Percentiles rank a stretch among this genome's conserved stretches.
phyloP scores from a whole-genome alignment of 805 yeast species.

The Pichia manshurica region DNA sequence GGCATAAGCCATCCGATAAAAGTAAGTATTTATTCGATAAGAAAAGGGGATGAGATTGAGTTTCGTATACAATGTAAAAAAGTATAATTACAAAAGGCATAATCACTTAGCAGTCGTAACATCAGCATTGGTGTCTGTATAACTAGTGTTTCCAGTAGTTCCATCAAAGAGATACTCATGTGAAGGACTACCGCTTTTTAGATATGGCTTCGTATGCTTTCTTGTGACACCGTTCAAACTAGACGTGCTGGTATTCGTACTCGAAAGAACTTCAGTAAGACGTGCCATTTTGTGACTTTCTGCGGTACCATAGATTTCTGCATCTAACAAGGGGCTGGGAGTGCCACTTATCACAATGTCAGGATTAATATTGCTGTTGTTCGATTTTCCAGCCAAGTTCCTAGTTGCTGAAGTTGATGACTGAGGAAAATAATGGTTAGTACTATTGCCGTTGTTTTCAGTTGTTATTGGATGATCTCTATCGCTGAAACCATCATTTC shows the following conservation, averaged over 20 bases:
- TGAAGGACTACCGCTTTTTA: slow-evolving; percentile 1
- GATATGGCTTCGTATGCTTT: not conserved
- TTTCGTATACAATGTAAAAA: slow-evolving; percentile 13
- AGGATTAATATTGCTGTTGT: not conserved
- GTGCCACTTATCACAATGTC: slow-evolving; percentile 2
- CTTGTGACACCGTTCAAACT: not conserved
- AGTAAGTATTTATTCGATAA: not conserved
- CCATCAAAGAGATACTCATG: slow-evolving; percentile 11
- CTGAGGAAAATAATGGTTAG: too few species aligned
- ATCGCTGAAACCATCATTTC: not conserved
- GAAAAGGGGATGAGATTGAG: not conserved
- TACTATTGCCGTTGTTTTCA: too few species aligned
- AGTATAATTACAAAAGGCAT: slow-evolving; percentile 29
- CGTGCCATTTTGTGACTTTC: slow-evolving; percentile 8
- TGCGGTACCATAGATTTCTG: not conserved
- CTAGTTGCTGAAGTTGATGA: too few species aligned
- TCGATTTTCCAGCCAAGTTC: too few species aligned
- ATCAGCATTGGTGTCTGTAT: slow-evolving; percentile 3
- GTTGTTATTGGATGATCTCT: too few species aligned
- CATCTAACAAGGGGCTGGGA: slow-evolving; percentile 12
- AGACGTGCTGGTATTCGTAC: slow-evolving; percentile 1
- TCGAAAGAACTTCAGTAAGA: not conserved
- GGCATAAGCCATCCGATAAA: too few species aligned
- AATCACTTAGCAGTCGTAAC: slow-evolving; percentile 11
- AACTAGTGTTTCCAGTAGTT: not conserved